Evolutionary conservation across 257 asterid species (phyloP), one percentile per base, ranked within the genome.

Genomic region (Echites panduratus): DNA sequence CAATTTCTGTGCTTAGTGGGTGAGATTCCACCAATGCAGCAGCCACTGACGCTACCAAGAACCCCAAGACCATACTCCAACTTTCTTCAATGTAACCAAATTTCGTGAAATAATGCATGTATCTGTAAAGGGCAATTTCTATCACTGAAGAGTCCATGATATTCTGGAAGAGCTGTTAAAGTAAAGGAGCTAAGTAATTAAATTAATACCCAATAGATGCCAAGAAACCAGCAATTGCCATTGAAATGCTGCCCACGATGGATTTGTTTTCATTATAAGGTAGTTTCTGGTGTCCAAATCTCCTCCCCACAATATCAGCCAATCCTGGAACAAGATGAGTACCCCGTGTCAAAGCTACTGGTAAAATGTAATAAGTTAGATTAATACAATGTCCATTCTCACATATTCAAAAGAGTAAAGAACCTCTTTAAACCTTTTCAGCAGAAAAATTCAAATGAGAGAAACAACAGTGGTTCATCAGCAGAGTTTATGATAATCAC

Each of bases 1-100:
- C 98, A 40, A 93, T 85, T 53, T 83, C 87, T 0, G 86, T 87
- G 85, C 98, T 93, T 57, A 91, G 32, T 41, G 98, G 96, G 81
- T 88, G 98, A 29, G 98, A 93, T 83, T 93, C 98, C 1, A 91
- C 94, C 80, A 93, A 80, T 52, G 97, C 86, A 70, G 96, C 74
- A 17, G 84, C 92, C 75, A 93, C 48, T 26, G 98, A 93, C 44
- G 85, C 88, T 16, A 78, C 59, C 76, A 91, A 78, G 78, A 94
- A 88, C 68, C 90, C 90, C 38, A 79, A 17, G 53, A 85, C 89
- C 96, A 80, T 84, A 48, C 83, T 59, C 47, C 74, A 73, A 78
- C 89, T 88, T 82, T 84, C 90, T 81, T 86, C 84, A 44, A 91
- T 71, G 77, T 78, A 91, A 64, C 99, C 99, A 69, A 91, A 85